Percentiles rank a stretch among this genome's conserved stretches.
phyloP scores from a whole-genome alignment of 2,329 filamentous ascomycete species.

The Colletotrichum salicis region DNA sequence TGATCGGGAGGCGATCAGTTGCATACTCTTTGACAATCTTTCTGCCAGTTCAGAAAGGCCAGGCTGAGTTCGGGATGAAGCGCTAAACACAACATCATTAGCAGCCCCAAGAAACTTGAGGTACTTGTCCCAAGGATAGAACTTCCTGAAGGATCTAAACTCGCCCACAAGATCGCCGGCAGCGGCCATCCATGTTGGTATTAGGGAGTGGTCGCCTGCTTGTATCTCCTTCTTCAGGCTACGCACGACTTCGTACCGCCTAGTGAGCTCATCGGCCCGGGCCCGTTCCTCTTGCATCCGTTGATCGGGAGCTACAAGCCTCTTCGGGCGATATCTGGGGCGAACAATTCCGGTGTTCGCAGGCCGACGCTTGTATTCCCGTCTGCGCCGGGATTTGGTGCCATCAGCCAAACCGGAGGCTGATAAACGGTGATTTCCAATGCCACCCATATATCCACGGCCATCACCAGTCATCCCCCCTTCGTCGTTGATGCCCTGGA shows the following conservation, averaged over 20 bases:
- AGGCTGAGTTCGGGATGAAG: constrained; percentile 31
- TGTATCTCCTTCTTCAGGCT: constrained; percentile 55
- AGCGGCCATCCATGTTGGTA: constrained; percentile 65
- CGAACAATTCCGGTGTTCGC: constrained; percentile 43
- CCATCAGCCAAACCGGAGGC: constrained; percentile 2
- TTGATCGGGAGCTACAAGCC: constrained; percentile 57
- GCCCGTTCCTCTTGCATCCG: constrained; percentile 57
- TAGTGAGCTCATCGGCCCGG: constrained; percentile 50
- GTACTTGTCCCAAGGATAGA: constrained; percentile 75
- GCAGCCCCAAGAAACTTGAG: constrained; percentile 63
- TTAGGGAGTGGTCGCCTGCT: constrained; percentile 55
- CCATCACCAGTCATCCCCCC: constrained; percentile 33
- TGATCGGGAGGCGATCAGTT: neutral
- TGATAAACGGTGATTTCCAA: neutral
- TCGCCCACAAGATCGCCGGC: constrained; percentile 71
- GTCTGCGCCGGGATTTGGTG: constrained; percentile 22
- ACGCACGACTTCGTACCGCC: constrained; percentile 57
- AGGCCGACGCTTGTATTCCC: constrained; percentile 2
- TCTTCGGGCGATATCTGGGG: constrained; percentile 56
- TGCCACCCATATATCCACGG: neutral
- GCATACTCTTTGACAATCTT: constrained; percentile 64
- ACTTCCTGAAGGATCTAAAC: constrained; percentile 71
- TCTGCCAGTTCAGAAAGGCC: constrained; percentile 60
- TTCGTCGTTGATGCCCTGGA: constrained; percentile 62
- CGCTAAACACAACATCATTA: constrained; percentile 36